phyloP scores from a whole-genome alignment of 2,329 filamentous ascomycete species.

The Dactylonectria estremocensis region DNA sequence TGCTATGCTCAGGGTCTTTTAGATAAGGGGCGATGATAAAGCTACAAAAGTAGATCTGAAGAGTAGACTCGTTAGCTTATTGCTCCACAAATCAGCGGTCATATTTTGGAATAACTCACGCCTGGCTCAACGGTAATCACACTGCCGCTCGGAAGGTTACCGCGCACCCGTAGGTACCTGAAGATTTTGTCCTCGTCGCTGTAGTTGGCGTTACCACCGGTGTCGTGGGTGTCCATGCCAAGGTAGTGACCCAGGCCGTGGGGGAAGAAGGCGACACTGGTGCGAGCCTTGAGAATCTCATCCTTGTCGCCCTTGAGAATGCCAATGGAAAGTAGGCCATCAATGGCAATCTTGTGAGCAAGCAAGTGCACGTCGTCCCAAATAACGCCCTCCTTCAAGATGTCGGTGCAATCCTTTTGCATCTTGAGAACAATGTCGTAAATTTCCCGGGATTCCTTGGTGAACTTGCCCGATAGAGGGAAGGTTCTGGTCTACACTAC shows the following conservation, averaged over 20 bases:
- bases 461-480: conserved; percentile 82
- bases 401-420: conserved; percentile 83
- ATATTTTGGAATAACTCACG: conserved; percentile 61
- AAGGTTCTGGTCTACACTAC: conserved; percentile 82
- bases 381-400: conserved; percentile 79
- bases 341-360: conserved; percentile 86
- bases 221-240: conserved; percentile 94
- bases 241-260: conserved; percentile 93
- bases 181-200: conserved; percentile 88
- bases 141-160: conserved; percentile 80
- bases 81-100: background rate
- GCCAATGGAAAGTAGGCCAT: conserved; percentile 82
- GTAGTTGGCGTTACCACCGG: conserved; percentile 83
- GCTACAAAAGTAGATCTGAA: conserved; percentile 90
- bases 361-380: conserved; percentile 88
- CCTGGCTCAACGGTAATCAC: conserved; percentile 97
- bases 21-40: conserved; percentile 90
- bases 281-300: conserved; percentile 83
- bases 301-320: conserved; percentile 78
- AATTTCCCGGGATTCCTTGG: conserved; percentile 78
- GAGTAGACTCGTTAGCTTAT: conserved; percentile 26
- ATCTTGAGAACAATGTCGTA: conserved; percentile 90
- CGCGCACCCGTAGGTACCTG: conserved; percentile 85
- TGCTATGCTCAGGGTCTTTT: conserved; percentile 77
- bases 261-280: conserved; percentile 92